Evolutionary conservation across 345 rosid genomes (phyloP), one percentile per base, ranked within the genome.

Genomic region (Lepidium sativum): DNA sequence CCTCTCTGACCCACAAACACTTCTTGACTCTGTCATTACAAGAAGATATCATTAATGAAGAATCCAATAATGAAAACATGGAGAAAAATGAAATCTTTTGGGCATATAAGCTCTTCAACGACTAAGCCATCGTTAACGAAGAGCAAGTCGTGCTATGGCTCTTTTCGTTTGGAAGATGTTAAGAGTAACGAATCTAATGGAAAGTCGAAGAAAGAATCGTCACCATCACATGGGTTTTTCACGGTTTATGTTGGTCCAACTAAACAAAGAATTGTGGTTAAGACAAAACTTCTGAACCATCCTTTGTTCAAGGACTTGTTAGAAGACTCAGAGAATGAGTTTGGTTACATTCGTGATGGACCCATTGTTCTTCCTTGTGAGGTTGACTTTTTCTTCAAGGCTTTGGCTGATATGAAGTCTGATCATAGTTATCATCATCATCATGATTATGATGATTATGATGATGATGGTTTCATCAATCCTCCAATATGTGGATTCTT

Each of bases 311-410:
- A 67, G 81, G 47, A 72, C 49, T 27, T 91, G 82, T 79, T 91
- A 18, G 96, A 91, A 45, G 97, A 88, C 2, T 91, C 96, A 1
- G 97, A 79, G 58, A 40, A 25, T 37, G 97, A 84, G 59, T 88
- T 80, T 29, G 96, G 96, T 11, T 84, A 71, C 61, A 37, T 44
- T 25, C 43, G 65, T 16, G 81, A 84, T 16, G 96, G 96, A 23
- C 97, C 97, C 1, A 72, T 91, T 18, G 51, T 65, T 66, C 86
- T 91, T 48, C 96, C 96, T 6, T 91, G 97, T 9, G 81, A 86
- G 37, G 91, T 86, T 31, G 85, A 83, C 65, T 60, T 77, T 72
- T 88, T 88, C 72, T 74, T 60, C 32, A 79, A 78, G 69, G 84
- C 81, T 37, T 52, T 91, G 45, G 86, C 83, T 0, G 81, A 80